Conservation (phyloP, 768 basidiomycete genomes). For the Crassisporium funariophilum region DNA sequence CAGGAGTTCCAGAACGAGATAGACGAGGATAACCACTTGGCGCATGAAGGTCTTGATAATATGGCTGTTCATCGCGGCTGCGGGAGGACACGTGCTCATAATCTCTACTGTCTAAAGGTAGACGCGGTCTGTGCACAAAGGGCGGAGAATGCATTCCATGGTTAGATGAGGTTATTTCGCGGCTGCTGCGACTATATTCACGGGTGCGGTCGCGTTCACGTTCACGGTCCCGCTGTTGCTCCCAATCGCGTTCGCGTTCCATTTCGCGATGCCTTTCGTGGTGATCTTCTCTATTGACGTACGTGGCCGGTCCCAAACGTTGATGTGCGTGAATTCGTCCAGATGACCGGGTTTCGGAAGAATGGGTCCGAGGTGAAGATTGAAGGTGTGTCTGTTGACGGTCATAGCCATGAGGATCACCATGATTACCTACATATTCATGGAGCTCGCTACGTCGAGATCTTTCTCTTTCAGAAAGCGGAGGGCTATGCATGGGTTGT, state of each 20-base stretch:
- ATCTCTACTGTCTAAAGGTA: constrained; percentile 27
- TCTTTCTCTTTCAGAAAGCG: constrained; percentile 47
- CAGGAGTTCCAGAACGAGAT: constrained; percentile 62
- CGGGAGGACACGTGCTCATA: constrained; percentile 25
- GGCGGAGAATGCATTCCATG: constrained; percentile 46
- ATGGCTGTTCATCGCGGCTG: constrained; percentile 39
- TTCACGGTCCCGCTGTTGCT: constrained; percentile 42
- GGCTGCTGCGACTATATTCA: constrained; percentile 6
- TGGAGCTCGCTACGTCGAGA: constrained; percentile 48
- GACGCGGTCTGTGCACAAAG: constrained; percentile 36
- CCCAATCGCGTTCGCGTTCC: constrained; percentile 45
- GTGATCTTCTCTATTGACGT: constrained; percentile 55
- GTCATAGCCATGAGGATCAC: constrained; percentile 32
- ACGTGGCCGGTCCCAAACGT: constrained; percentile 63
- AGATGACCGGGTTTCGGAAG: constrained; percentile 32
- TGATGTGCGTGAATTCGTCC: constrained; percentile 64
- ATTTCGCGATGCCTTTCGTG: constrained; percentile 48
- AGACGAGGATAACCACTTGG: constrained; percentile 36
- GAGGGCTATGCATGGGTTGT: constrained; percentile 53
- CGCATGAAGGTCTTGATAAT: constrained; percentile 36
- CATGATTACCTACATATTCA: constrained; percentile 17
- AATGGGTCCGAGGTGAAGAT: constrained; percentile 37
- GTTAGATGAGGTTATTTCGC: constrained; percentile 21
- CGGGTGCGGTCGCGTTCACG: neutral
- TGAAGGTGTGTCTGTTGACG: constrained; percentile 30